phyloP scores from a whole-genome alignment of 768 basidiomycete genomes.

The Rickenella mellea region DNA sequence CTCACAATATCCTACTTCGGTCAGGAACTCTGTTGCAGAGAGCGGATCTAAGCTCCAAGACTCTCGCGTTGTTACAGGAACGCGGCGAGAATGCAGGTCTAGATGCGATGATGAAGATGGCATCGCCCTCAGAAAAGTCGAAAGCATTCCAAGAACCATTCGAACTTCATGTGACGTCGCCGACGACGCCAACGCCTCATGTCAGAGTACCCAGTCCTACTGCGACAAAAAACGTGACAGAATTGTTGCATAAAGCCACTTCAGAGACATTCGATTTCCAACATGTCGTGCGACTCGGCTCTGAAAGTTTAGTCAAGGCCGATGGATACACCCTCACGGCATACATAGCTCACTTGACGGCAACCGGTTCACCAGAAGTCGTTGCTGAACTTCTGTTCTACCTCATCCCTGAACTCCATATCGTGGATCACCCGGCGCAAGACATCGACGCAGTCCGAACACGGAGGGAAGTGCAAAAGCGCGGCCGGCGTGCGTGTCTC shows the following conservation, averaged over 20 bases:
- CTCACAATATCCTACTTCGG: constrained; percentile 53
- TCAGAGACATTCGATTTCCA: not conserved
- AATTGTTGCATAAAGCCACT: no score
- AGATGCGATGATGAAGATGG: not conserved
- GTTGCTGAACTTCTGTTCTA: constrained; percentile 40
- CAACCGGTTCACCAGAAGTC: constrained; percentile 34
- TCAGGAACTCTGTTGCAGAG: constrained; percentile 40
- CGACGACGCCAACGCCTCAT: no score
- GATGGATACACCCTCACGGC: constrained; percentile 41
- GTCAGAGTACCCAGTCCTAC: no score
- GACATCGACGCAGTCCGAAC: not conserved
- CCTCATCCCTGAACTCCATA: constrained; percentile 45
- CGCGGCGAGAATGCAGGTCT: constrained; percentile 9
- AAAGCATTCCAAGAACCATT: not conserved
- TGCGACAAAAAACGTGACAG: no score
- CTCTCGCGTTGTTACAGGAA: constrained; percentile 25
- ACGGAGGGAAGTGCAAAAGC: no score
- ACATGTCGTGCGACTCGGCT: not conserved
- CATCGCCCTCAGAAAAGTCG: not conserved
- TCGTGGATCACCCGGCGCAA: constrained; percentile 26
- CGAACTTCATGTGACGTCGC: not conserved
- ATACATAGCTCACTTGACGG: constrained; percentile 41
- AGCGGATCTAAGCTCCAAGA: constrained; percentile 29
- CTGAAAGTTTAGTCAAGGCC: constrained; percentile 13
- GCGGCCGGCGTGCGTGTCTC: constrained; percentile 17